Conservation (phyloP, 2,329 filamentous ascomycete genomes). For the Aureobasidium musti region DNA sequence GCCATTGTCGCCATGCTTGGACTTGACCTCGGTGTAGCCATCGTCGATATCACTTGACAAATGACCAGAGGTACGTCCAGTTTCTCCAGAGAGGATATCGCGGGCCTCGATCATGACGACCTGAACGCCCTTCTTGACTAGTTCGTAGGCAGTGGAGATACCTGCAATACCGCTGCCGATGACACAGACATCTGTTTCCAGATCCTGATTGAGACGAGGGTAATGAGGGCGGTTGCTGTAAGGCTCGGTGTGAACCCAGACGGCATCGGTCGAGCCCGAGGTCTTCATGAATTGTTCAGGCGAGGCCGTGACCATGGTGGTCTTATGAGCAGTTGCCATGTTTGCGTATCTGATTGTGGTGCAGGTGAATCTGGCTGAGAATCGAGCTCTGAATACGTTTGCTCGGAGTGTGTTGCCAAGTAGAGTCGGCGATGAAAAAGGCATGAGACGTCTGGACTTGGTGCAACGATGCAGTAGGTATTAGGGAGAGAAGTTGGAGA, state of each 20-base stretch:
- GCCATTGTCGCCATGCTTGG: conserved; percentile 55
- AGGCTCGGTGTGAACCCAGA: conserved; percentile 56
- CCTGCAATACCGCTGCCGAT: conserved; percentile 58
- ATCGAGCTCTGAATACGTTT: conserved; percentile 10
- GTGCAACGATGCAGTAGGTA: background rate
- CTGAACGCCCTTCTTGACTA: conserved; percentile 53
- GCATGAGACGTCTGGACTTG: conserved; percentile 4
- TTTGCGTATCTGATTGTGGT: conserved; percentile 20
- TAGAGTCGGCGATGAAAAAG: conserved; percentile 15
- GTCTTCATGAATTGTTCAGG: conserved; percentile 48
- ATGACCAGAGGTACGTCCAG: conserved; percentile 57
- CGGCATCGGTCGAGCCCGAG: conserved; percentile 54
- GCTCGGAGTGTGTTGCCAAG: conserved; percentile 13
- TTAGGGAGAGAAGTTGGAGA: background rate
- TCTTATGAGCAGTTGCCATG: conserved; percentile 31
- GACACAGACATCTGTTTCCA: conserved; percentile 54
- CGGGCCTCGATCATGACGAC: conserved; percentile 59
- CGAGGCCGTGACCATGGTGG: conserved; percentile 21
- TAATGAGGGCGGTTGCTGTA: conserved; percentile 51
- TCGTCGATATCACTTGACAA: conserved; percentile 58
- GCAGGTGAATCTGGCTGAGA: conserved; percentile 6
- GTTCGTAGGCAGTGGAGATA: conserved; percentile 56
- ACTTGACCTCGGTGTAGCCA: conserved; percentile 53
- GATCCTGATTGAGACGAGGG: conserved; percentile 46
- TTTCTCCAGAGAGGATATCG: conserved; percentile 57